These are phyloP conservation scores for Amanita thiersii DNA, from an alignment of 768 basidiomycete species.

Conservation along the genomic window DNA sequence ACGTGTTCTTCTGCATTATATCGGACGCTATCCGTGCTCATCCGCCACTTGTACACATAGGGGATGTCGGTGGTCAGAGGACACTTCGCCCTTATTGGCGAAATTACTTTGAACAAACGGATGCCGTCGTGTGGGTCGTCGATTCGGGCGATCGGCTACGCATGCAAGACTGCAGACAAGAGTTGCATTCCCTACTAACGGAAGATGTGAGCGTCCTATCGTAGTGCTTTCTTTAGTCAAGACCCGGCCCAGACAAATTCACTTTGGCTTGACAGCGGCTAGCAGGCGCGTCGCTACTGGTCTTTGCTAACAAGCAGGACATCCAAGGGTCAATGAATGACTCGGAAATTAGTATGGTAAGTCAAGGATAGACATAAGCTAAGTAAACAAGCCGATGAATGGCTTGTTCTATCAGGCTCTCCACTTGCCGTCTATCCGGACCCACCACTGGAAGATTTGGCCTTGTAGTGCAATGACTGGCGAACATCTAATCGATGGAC, in stretches of 20 bases:
- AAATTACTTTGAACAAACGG: slow-evolving; percentile 98
- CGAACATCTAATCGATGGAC: slow-evolving; percentile 70
- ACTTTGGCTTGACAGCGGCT: slow-evolving; percentile 52
- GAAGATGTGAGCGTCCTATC: slow-evolving; percentile 77
- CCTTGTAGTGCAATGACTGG: slow-evolving; percentile 93
- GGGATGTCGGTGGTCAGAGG: slow-evolving; percentile 97
- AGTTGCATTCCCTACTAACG: slow-evolving; percentile 76
- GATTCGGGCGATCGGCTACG: slow-evolving; percentile 90
- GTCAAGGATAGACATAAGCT: slow-evolving; percentile 17
- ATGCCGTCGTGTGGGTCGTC: slow-evolving; percentile 97
- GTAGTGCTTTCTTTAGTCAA: slow-evolving; percentile 6
- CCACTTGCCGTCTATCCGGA: slow-evolving; percentile 70
- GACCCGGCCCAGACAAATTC: slow-evolving; percentile 8
- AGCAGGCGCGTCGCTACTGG: slow-evolving; percentile 90
- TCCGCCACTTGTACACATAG: slow-evolving; percentile 30
- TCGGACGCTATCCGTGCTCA: slow-evolving; percentile 5
- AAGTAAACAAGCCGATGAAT: neutral
- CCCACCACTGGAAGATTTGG: slow-evolving; percentile 86
- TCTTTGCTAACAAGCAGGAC: slow-evolving; percentile 99
- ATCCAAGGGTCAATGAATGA: slow-evolving; percentile 79
- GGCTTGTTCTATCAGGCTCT: slow-evolving; percentile 47
- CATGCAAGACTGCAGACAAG: slow-evolving; percentile 83
- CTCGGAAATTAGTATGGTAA: slow-evolving; percentile 74
- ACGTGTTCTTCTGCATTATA: slow-evolving; percentile 18
- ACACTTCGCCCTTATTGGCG: slow-evolving; percentile 97